Base-by-base conservation (phyloP, 345 rosid genomes). In the Microthlaspi erraticum region DNA sequence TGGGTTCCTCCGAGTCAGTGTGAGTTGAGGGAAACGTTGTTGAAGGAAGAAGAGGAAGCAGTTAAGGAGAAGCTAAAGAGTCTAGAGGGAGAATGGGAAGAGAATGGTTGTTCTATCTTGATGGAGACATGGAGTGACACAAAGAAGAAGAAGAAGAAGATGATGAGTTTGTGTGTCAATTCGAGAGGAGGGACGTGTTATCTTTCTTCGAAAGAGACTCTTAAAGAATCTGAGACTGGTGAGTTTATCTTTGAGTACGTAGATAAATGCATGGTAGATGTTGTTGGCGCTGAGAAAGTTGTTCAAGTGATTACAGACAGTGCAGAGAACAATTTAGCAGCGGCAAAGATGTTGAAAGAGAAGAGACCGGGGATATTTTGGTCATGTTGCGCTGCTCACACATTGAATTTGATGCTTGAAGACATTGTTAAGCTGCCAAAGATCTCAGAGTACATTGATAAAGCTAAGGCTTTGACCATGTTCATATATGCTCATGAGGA, bases 391-490 rank as follows among this genome's bases (percentile, higher is more conserved):
- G 54, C 32, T 20, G 32, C 54, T 49, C 54, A 49, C 7, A 19
- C 32, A 2, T 7, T 49, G 6, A 49, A 19, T 20, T 20, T 49
- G 29, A 49, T 49, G 54, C 32, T 49, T 49, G 54, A 49, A 49
- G 54, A 49, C 29, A 49, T 49, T 49, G 14, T 49, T 10, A 49
- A 49, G 53, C 12, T 49, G 31, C 32, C 53, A 17, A 55, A 34
- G 60, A 55, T 55, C 5, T 56, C 44, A 1, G 17, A 34, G 3
- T 56, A 16, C 61, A 56, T 56, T 56, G 61, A 56, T 7, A 56
- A 56, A 36, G 31, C 44, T 36, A 56, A 56, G 14, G 44, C 10
- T 16, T 14, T 56, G 44, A 17, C 10, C 12, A 56, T 1, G 31
- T 36, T 60, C 49, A 60, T 60, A 39, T 39, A 59, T 19, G 7